Evolutionary conservation across 179 eudicot species (phyloP), one percentile per base, ranked within the genome.

Genomic region (Sideroxylon spinosum): DNA sequence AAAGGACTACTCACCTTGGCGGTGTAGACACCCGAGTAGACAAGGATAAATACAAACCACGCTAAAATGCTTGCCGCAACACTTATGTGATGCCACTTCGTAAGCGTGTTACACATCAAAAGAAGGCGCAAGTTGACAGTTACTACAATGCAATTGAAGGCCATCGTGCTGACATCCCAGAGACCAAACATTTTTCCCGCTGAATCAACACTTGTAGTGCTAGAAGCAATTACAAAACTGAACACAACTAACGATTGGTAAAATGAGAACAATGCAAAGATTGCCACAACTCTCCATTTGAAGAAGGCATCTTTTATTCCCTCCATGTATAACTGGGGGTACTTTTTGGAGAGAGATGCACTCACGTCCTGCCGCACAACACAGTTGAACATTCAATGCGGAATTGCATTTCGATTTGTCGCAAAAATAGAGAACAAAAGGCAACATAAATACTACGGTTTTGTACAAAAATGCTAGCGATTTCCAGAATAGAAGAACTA

Each of bases 141-240:
- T 71, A 92, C 81, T 25, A 95, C 91, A 26, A 95, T 80, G 83
- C 92, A 87, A 9, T 93, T 93, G 87, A 93, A 95, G 71, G 93
- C 95, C 93, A 92, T 89, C 64, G 99, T 93, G 85, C 99, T 95
- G 71, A 93, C 89, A 81, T 95, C 99, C 99, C 99, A 95, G 55
- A 91, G 87, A 73, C 99, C 98, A 78, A 95, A 87, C 87, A 90
- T 90, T 89, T 89, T 93, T 70, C 99, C 99, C 20, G 92, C 71
- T 78, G 97, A 90, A 80, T 90, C 90, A 74, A 90, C 87, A 88
- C 91, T 91, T 48, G 65, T 76, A 12, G 85, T 73, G 77, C 91
- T 96, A 57, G 97, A 82, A 37, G 84, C 78, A 14, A 84, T 81
- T 71, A 90, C 88, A 78, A 93, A 90, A 80, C 87, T 86, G 79